Conservation (phyloP, 1,284 basidiomycete species). For the Paramarasmius palmivorus region DNA sequence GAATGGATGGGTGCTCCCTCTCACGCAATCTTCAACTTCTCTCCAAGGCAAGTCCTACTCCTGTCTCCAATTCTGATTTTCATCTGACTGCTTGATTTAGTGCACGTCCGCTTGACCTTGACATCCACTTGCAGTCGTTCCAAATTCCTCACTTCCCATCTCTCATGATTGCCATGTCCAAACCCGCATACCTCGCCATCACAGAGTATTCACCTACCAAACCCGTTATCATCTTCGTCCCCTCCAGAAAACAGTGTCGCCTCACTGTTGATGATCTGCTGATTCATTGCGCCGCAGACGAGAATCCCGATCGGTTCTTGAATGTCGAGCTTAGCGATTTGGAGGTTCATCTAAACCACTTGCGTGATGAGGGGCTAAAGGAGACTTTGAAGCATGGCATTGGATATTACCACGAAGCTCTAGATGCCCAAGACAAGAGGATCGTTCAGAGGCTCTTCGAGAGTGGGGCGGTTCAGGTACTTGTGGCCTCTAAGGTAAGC, state of each 20-base stretch:
- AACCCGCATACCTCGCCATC: slow-evolving; percentile 95
- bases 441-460: slow-evolving; percentile 95
- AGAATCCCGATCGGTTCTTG: slow-evolving; percentile 84
- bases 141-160: slow-evolving; percentile 97
- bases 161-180: slow-evolving; percentile 99
- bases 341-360: slow-evolving; percentile 85
- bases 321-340: slow-evolving; percentile 87
- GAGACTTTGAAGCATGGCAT: slow-evolving; percentile 91
- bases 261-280: slow-evolving; percentile 92
- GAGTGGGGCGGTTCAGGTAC: slow-evolving; percentile 91
- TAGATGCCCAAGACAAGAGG: slow-evolving; percentile 88
- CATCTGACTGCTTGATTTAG: slow-evolving; percentile 37
- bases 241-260: slow-evolving; percentile 91
- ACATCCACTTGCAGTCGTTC: slow-evolving; percentile 97
- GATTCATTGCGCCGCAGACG: slow-evolving; percentile 87
- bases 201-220: slow-evolving; percentile 85
- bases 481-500: slow-evolving; percentile 88
- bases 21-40: slow-evolving; percentile 97
- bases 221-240: slow-evolving; percentile 92
- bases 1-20: slow-evolving; percentile 97
- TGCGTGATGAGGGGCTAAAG: slow-evolving; percentile 77
- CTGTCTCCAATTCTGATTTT: background rate
- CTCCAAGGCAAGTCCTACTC: slow-evolving; percentile 64
- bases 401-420: slow-evolving; percentile 94
- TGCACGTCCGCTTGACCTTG: slow-evolving; percentile 93